Evolutionary conservation across 495 filamentous ascomycete genomes (phyloP).

Genomic region (Podospora didyma): DNA sequence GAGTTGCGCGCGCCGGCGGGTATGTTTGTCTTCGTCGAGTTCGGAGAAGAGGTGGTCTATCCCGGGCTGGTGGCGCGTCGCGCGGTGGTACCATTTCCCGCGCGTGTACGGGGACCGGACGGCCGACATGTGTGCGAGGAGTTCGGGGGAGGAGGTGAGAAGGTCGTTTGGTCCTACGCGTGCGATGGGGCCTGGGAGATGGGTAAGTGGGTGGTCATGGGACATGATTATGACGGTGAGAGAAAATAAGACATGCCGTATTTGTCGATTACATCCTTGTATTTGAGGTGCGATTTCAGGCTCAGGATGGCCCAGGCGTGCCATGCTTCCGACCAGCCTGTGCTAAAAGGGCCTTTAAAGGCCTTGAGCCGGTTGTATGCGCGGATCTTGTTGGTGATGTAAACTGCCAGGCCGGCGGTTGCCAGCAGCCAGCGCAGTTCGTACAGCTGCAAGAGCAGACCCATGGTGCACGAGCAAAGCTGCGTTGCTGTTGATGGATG

Average conservation of each 20-base stretch:
- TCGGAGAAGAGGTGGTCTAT: conserved; percentile 34
- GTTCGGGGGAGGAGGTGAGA: conserved; percentile 37
- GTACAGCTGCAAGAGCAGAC: too few species aligned
- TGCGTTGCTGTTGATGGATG: too few species aligned
- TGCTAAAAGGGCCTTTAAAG: conserved; percentile 15
- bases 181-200: conserved; percentile 25
- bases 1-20: conserved; percentile 26
- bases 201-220: conserved; percentile 35
- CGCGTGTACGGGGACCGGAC: conserved; percentile 33
- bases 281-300: conserved; percentile 12
- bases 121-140: conserved; percentile 31
- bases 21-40: conserved; percentile 21
- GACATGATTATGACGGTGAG: too few species aligned
- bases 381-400: conserved; percentile 7
- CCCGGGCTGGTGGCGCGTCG: conserved; percentile 37
- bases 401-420: background rate
- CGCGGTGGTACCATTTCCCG: conserved; percentile 37
- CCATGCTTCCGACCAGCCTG: conserved; percentile 7
- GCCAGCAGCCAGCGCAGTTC: too few species aligned
- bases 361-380: conserved; percentile 6
- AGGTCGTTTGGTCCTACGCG: conserved; percentile 22
- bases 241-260: conserved; percentile 5
- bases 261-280: conserved; percentile 5
- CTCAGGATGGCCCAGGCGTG: conserved; percentile 9
- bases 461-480: too few species aligned